These are phyloP conservation scores for Dictyostelium discoideum DNA, from an alignment of 78 protist species.

Conservation along the genomic window dicty_2.7 NC_007090.3:3425001-3425500, in stretches of 20 bases:
- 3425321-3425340: conserved; percentile 30
- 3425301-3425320: conserved; percentile 82
- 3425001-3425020: conserved; percentile 86
- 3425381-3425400: conserved; percentile 41
- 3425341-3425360: conserved; percentile 29
- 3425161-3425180: background rate
- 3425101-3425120: conserved; percentile 22
- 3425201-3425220: background rate
- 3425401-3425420: conserved; percentile 57
- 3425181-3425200: background rate
- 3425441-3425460: conserved; percentile 48
- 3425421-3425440: conserved; percentile 21
- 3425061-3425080: conserved; percentile 70
- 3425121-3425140: conserved; percentile 13
- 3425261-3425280: conserved; percentile 28
- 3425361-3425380: conserved; percentile 38
- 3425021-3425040: conserved; percentile 30
- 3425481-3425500: background rate
- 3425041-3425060: conserved; percentile 81
- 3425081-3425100: conserved; percentile 60
- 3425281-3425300: conserved; percentile 4
- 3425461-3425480: background rate
- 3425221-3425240: conserved; percentile 38
- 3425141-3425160: background rate
- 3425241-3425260: conserved; percentile 50